phyloP scores from a whole-genome alignment of 2,329 filamentous ascomycete genomes.

The Sarocladiaceae sp. region DNA sequence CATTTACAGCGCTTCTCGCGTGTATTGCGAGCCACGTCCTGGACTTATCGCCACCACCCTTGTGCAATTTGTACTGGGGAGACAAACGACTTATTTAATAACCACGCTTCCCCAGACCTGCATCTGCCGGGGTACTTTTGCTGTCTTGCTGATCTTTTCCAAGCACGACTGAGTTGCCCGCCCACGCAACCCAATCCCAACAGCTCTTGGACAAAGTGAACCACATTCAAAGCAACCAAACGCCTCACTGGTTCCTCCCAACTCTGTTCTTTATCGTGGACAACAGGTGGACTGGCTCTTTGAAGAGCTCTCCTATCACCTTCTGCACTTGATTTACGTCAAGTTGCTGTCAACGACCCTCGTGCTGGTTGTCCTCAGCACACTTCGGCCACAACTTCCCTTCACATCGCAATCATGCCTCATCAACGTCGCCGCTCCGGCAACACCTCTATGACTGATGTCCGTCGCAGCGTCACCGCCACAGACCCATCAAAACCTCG shows the following conservation, averaged over 20 bases:
- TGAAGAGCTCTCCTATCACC: neutral
- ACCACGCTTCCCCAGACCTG: neutral
- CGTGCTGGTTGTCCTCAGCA: too few relatives aligned
- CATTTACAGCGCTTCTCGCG: conserved; percentile 9
- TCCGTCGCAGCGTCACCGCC: conserved; percentile 44
- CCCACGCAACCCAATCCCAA: neutral
- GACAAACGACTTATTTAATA: neutral
- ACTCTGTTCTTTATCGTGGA: neutral
- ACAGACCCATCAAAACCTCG: conserved; percentile 44
- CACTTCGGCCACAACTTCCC: neutral
- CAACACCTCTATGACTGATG: conserved; percentile 51
- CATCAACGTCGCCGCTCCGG: conserved; percentile 53
- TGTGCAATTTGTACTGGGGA: neutral
- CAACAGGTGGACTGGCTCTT: neutral
- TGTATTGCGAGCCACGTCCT: conserved; percentile 1
- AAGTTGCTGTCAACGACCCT: too few relatives aligned
- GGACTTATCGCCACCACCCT: neutral
- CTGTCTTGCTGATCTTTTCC: neutral
- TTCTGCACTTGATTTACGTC: too few relatives aligned
- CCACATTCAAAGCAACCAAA: neutral
- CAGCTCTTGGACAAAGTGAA: neutral
- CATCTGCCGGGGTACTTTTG: neutral
- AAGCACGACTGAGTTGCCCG: neutral
- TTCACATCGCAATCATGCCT: conserved; percentile 38
- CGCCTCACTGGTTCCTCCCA: neutral